Percentiles rank a stretch among this genome's conserved stretches.
These are phyloP conservation scores for Porcisia deanei DNA, from an alignment of 208 protist genomes.

Conservation along the genomic window DNA sequence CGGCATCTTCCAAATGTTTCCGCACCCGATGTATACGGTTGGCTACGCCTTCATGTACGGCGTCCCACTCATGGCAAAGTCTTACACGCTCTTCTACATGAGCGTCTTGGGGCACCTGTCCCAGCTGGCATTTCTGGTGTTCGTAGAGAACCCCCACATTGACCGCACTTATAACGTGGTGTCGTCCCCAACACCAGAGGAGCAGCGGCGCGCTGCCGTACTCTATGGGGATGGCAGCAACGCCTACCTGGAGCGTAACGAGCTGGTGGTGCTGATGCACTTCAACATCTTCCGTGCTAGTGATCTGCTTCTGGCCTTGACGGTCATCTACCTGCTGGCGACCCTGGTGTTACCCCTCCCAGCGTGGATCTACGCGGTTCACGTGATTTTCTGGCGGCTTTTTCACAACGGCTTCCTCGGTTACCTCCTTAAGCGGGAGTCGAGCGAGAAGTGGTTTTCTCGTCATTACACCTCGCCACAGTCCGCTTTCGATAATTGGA, in stretches of 20 bases:
- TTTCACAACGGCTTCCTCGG: conserved; percentile 83
- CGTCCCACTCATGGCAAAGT: conserved; percentile 87
- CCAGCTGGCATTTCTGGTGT: conserved; percentile 92
- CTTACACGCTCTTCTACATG: conserved; percentile 93
- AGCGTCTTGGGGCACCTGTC: conserved; percentile 91
- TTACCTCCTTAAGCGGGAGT: conserved; percentile 72
- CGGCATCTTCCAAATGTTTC: conserved; percentile 95
- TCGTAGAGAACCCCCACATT: conserved; percentile 95
- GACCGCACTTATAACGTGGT: conserved; percentile 68
- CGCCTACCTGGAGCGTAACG: conserved; percentile 48
- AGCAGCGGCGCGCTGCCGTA: conserved; percentile 45
- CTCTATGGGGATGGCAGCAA: conserved; percentile 50
- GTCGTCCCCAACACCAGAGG: conserved; percentile 22
- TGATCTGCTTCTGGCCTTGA: conserved; percentile 79
- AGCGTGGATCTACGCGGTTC: conserved; percentile 42
- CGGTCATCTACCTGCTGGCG: conserved; percentile 59
- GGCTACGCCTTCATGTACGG: conserved; percentile 95
- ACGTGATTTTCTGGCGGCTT: conserved; percentile 84
- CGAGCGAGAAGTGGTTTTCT: conserved; percentile 75
- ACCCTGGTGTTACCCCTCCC: conserved; percentile 59
- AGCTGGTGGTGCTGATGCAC: conserved; percentile 79
- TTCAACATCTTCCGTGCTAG: conserved; percentile 77
- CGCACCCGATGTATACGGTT: conserved; percentile 96
- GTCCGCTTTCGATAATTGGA: conserved; percentile 92
- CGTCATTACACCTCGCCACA: conserved; percentile 63